Conservation (phyloP, 2,329 filamentous ascomycete genomes). For the Colletotrichum lini region DNA sequence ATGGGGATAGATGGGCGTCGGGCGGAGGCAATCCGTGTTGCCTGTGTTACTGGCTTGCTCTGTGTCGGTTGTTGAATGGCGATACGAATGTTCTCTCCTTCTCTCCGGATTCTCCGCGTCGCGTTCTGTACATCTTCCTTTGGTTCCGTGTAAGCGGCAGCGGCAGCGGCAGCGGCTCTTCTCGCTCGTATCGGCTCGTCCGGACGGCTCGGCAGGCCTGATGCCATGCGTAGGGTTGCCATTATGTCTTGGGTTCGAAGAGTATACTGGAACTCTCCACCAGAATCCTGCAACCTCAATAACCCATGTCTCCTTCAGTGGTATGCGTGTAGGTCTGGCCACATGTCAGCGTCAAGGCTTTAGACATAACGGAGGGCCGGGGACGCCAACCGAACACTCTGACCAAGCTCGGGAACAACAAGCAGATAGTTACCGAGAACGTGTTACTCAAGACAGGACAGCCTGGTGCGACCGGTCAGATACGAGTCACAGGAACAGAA, state of each 20-base stretch:
- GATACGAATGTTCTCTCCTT: conserved; percentile 34
- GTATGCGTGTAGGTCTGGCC: conserved; percentile 29
- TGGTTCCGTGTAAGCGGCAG: conserved; percentile 36
- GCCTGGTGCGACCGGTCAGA: conserved; percentile 7
- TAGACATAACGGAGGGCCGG: conserved; percentile 6
- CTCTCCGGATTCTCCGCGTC: conserved; percentile 29
- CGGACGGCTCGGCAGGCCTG: conserved; percentile 58
- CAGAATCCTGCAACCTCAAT: conserved; percentile 38
- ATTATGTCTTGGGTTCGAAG: conserved; percentile 54
- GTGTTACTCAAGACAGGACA: not conserved
- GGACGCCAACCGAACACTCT: conserved; percentile 42
- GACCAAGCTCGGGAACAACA: conserved; percentile 30
- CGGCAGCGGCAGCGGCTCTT: conserved; percentile 44
- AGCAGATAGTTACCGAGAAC: conserved; percentile 44
- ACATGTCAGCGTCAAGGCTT: conserved; percentile 24
- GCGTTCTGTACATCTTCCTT: conserved; percentile 32
- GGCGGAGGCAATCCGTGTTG: conserved; percentile 53
- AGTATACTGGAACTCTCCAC: conserved; percentile 41
- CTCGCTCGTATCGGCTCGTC: conserved; percentile 53
- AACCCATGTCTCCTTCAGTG: conserved; percentile 41
- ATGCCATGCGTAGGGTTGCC: conserved; percentile 59
- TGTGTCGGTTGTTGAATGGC: conserved; percentile 40
- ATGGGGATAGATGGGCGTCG: conserved; percentile 48
- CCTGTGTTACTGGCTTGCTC: conserved; percentile 51
- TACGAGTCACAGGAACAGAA: conserved; percentile 1